phyloP scores from a whole-genome alignment of 768 basidiomycete species.

The Saitozyma podzolica region DNA sequence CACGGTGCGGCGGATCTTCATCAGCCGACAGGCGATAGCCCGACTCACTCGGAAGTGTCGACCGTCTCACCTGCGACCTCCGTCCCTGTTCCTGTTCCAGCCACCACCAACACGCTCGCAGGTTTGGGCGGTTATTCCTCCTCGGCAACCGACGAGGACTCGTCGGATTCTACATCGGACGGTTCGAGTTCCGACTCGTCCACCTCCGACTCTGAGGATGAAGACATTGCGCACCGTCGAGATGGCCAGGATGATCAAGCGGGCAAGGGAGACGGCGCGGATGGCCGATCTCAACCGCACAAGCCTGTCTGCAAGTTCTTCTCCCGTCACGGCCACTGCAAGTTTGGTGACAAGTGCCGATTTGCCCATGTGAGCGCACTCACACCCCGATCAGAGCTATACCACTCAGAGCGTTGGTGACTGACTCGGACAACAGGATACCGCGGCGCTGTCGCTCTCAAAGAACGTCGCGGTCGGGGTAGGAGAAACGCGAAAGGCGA shows the following conservation, averaged over 20 bases:
- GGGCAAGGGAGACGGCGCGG: too few relatives aligned
- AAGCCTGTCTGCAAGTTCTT: slow-evolving; percentile 35
- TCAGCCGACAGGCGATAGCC: too few relatives aligned
- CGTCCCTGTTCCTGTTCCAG: not conserved
- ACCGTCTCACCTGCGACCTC: too few relatives aligned
- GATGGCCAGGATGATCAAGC: not conserved
- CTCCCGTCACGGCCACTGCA: slow-evolving; percentile 35
- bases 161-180: slow-evolving; percentile 34
- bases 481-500: not conserved
- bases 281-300: not conserved
- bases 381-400: not conserved
- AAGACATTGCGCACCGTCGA: not conserved
- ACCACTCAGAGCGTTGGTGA: not conserved
- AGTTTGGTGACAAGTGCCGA: slow-evolving; percentile 41
- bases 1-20: not conserved
- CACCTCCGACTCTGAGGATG: slow-evolving; percentile 36
- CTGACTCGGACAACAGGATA: not conserved
- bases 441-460: not conserved
- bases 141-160: slow-evolving; percentile 21
- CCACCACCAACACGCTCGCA: not conserved
- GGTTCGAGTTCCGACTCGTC: slow-evolving; percentile 36
- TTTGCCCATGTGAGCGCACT: slow-evolving; percentile 33
- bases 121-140: slow-evolving; percentile 22
- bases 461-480: too few relatives aligned
- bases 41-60: too few relatives aligned